These are phyloP conservation scores for Paracoccidioides brasiliensis DNA, from an alignment of 2,329 filamentous ascomycete genomes.

Conservation along the genomic window DNA sequence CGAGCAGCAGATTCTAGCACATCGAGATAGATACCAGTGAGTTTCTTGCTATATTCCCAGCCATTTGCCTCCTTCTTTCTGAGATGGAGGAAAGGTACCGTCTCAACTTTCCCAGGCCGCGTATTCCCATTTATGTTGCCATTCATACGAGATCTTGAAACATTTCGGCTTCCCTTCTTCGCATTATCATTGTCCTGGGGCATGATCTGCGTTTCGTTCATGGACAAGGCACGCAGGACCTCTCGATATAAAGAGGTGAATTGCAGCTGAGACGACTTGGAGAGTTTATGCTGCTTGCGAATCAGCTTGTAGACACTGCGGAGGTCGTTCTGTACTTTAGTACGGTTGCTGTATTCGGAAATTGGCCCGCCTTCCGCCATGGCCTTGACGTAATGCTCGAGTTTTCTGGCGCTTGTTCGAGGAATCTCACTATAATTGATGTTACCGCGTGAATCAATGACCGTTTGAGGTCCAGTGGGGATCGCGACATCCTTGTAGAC, in stretches of 20 bases:
- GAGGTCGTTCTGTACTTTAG: conserved; percentile 94
- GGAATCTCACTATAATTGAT: conserved; percentile 83
- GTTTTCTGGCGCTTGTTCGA: conserved; percentile 78
- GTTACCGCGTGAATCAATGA: conserved; percentile 83
- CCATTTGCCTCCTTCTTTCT: conserved; percentile 93
- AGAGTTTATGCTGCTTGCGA: conserved; percentile 94
- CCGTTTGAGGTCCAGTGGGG: conserved; percentile 83
- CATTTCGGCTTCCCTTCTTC: conserved; percentile 44
- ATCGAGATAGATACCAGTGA: conserved; percentile 85
- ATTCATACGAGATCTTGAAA: conserved; percentile 16
- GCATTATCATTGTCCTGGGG: conserved; percentile 61
- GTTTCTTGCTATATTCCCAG: conserved; percentile 99
- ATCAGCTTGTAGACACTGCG: conserved; percentile 96
- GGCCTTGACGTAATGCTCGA: conserved; percentile 95
- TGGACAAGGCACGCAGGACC: conserved; percentile 81
- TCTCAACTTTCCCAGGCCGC: conserved; percentile 69
- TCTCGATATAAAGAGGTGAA: conserved; percentile 93
- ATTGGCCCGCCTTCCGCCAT: conserved; percentile 99
- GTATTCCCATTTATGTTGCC: not conserved
- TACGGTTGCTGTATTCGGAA: conserved; percentile 94
- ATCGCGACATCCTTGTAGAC: conserved; percentile 93
- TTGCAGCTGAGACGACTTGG: conserved; percentile 88
- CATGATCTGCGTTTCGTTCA: conserved; percentile 97
- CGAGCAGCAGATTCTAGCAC: conserved; percentile 80
- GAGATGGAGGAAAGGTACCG: conserved; percentile 91